A percentile compares a stretch with the other conserved stretches of the same genome.
These are phyloP conservation scores for Ogataea hybrid DNA, from an alignment of 1,139 yeast genomes.

Conservation along the genomic window DNA sequence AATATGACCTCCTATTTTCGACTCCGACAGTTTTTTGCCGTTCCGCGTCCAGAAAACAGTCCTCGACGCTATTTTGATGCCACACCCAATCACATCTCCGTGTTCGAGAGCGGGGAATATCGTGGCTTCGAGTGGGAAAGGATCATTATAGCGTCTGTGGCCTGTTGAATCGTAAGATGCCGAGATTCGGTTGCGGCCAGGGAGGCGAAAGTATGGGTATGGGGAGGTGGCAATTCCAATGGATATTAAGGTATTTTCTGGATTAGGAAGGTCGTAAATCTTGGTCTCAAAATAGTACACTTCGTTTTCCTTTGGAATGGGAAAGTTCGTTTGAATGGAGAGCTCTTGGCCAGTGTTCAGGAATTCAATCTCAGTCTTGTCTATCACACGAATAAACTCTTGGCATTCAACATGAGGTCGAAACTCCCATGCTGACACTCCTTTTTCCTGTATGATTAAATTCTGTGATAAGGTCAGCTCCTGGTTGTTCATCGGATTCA, in stretches of 20 bases:
- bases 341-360: constrained; percentile 66
- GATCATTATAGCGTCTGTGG: constrained; percentile 48
- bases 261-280: constrained; percentile 57
- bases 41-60: constrained; percentile 67
- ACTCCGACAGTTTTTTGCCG: constrained; percentile 67
- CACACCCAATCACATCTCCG: constrained; percentile 70
- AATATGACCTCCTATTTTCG: constrained; percentile 67
- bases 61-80: constrained; percentile 59
- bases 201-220: constrained; percentile 58
- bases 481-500: constrained; percentile 51
- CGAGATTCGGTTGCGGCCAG: constrained; percentile 54
- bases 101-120: constrained; percentile 48
- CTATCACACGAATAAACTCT: constrained; percentile 60
- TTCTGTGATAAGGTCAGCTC: constrained; percentile 46
- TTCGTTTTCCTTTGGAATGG: constrained; percentile 81
- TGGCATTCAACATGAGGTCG: constrained; percentile 63
- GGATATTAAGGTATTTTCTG: constrained; percentile 32
- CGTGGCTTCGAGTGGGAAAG: constrained; percentile 38
- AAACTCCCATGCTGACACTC: constrained; percentile 92
- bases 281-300: constrained; percentile 91
- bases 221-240: constrained; percentile 51
- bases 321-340: constrained; percentile 80
- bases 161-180: constrained; percentile 53
- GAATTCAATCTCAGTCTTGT: constrained; percentile 77
- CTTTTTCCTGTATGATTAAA: constrained; percentile 82